Conservation (phyloP, 768 basidiomycete genomes). For the Tylopilus sp. region DNA sequence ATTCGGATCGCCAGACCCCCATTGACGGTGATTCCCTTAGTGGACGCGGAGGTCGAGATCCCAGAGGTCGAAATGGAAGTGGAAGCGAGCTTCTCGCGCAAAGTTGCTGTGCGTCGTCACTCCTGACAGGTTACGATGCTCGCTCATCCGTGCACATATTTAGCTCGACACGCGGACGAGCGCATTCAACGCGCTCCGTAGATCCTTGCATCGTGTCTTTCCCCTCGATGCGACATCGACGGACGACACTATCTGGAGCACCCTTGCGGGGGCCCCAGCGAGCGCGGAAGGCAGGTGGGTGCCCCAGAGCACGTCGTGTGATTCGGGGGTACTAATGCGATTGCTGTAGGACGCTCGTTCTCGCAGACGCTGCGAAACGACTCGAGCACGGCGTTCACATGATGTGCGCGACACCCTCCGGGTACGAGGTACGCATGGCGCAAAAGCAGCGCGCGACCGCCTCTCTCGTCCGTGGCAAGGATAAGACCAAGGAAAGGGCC, state of each 20-base stretch:
- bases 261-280: conserved; percentile 12
- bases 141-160: neutral
- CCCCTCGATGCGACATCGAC: conserved; percentile 1
- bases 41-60: conserved; percentile 15
- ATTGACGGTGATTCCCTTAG: neutral
- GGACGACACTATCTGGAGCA: conserved; percentile 28
- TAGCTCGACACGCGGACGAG: conserved; percentile 37
- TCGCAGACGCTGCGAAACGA: conserved; percentile 41
- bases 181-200: conserved; percentile 39
- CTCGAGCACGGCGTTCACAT: conserved; percentile 48
- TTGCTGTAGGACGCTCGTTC: conserved; percentile 36
- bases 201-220: conserved; percentile 32
- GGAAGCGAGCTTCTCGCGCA: conserved; percentile 39
- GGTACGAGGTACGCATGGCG: conserved; percentile 42
- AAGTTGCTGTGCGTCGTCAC: conserved; percentile 35
- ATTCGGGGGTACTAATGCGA: neutral
- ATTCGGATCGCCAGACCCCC: too few species aligned
- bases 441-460: conserved; percentile 36
- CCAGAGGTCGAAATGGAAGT: conserved; percentile 35
- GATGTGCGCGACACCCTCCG: conserved; percentile 47
- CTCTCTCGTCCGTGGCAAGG: conserved; percentile 16
- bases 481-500: neutral
- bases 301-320: neutral
- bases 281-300: conserved; percentile 25
- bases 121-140: neutral